Evolutionary conservation across 2,329 filamentous ascomycete genomes (phyloP), one percentile per base, ranked within the genome.

Genomic region (Fusarium avenaceum): DNA sequence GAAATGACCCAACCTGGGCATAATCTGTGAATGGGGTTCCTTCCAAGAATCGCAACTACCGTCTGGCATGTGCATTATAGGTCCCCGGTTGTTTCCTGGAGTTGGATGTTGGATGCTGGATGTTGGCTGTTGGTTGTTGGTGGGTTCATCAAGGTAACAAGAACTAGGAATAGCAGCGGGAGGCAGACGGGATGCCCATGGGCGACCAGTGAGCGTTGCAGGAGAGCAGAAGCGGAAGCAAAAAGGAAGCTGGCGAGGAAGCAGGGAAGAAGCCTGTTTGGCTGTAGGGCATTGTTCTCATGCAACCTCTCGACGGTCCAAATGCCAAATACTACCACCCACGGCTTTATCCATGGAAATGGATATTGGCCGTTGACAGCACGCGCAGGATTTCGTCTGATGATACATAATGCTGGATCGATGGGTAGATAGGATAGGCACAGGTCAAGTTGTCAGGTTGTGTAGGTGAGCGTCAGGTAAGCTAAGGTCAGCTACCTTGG

Each of bases 111-210:
- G 26, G 9, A 28, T 10, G 10, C 13, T 28, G 26, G 9, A 28
- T 10, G 10, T 28, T 30, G 28, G 11, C 28, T 63, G 33, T 43
- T 63, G 49, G 59, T 26, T 59, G 59, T 64, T 52, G 62, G 68
- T 62, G 55, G 70, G 44, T 46, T 69, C 20, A 22, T 35, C 2
- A n/a, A 38, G 17, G 26, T 8, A 26, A 24, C 28, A 32, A 22
- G 13, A 32, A 44, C 65, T 58, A 67, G 65, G 47, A 53, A 63
- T 69, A 66, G 65, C 28, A 69, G 49, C 65, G 65, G 61, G 51
- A 69, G 61, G 48, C 61, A 51, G 65, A 63, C 61, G 65, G 65
- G 52, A 69, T 42, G 38, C 43, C 26, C 42, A 24, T 24, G 32
- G 52, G 24, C 33, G 30, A 39, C 65, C 65, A 69, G 65, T 69